Evolutionary conservation across 176 grass and related monocot genomes (phyloP), one percentile per base, ranked within the genome.

Genomic region (Oryza glumipatula): DNA sequence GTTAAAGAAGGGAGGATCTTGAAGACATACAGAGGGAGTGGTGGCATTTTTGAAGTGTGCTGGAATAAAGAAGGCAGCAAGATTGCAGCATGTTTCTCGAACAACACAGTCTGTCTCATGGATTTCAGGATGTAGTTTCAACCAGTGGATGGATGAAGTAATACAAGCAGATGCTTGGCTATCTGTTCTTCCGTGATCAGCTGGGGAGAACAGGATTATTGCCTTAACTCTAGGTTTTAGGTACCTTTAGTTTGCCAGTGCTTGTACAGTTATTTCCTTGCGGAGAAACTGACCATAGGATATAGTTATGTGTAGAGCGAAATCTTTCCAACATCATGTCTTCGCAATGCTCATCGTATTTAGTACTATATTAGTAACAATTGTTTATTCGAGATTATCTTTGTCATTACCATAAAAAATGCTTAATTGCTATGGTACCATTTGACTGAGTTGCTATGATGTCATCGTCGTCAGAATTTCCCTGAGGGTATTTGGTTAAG

Each of bases 31-130:
- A 94, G 84, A 86, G 96, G 96, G 48, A 90, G 77, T 47, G 96
- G 93, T 33, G 96, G 96, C 84, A 98, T 98, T 77, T 98, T 98
- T 2, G 96, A 98, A 89, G 96, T 98, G 11, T 98, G 96, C 64
- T 98, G 96, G 96, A 98, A 94, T 80, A 98, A 95, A 88, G 96
- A 98, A 88, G 93, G 93, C 44, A 94, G 88, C 84, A 98, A 98
- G 88, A 89, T 98, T 30, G 96, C 96, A 22, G 96, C 93, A 35
- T 98, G 96, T 84, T 98, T 94, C 83, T 93, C 93, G 2, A 95
- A 95, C 67, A 98, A 91, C 81, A 95, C 89, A 0, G 93, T 98
- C 33, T 98, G 89, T 9, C 85, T 98, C 48, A 95, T 98, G 93
- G 96, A 98, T 84, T 95, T 98, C 74, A 94, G 78, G 80, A 95